Evolutionary conservation across 495 filamentous ascomycete genomes (phyloP).

Genomic region (Aspergillus indologenus): DNA sequence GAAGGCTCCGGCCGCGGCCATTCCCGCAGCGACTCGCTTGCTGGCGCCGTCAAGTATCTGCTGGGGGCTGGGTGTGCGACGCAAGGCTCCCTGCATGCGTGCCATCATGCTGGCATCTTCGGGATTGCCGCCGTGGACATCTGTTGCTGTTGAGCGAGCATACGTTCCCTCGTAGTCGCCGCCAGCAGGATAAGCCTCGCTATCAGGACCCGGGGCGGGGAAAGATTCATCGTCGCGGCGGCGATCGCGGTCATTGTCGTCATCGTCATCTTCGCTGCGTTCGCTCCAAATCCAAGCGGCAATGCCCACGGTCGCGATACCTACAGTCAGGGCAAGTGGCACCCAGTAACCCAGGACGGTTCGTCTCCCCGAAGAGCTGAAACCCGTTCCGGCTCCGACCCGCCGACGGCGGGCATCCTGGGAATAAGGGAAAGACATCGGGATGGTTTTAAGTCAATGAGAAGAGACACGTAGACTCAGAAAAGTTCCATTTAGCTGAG

Average conservation of each 20-base stretch:
- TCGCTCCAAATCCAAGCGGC: conserved; percentile 94
- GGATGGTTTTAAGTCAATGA: conserved; percentile 29
- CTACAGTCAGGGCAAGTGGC: conserved; percentile 77
- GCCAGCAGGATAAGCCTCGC: conserved; percentile 25
- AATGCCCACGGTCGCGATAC: conserved; percentile 76
- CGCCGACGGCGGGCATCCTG: conserved; percentile 59
- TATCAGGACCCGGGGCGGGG: conserved; percentile 32
- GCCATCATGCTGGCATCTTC: conserved; percentile 65
- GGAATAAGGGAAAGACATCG: conserved; percentile 78
- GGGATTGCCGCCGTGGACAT: conserved; percentile 32
- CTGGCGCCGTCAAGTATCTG: conserved; percentile 79
- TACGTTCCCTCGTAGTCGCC: conserved; percentile 31
- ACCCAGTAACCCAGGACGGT: conserved; percentile 79
- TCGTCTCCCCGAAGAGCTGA: conserved; percentile 57
- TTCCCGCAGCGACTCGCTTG: conserved; percentile 69
- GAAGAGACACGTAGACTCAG: conserved; percentile 32
- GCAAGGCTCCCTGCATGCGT: conserved; percentile 77
- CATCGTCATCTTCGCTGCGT: conserved; percentile 69
- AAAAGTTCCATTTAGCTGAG: conserved; percentile 25
- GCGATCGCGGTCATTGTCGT: conserved; percentile 55
- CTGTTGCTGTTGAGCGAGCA: conserved; percentile 29
- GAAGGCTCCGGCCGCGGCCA: conserved; percentile 79
- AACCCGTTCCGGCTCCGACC: conserved; percentile 52
- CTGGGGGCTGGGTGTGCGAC: conserved; percentile 84
- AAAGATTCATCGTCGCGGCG: conserved; percentile 41